Base-by-base conservation (phyloP, 257 asterid genomes). In the Plantago elongata region DNA sequence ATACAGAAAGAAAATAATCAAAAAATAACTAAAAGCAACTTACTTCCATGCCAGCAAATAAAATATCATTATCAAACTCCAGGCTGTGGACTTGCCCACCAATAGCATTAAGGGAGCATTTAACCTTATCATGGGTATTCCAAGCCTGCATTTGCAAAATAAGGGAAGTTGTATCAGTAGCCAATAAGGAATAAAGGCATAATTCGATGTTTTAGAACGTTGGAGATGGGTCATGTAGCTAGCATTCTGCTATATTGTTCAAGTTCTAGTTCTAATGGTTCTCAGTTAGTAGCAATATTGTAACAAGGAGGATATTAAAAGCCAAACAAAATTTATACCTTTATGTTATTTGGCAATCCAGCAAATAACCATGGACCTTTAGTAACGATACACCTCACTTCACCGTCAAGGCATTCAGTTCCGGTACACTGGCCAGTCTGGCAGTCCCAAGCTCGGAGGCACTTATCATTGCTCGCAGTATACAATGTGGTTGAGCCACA, bases 1-100 rank as follows among this genome's bases (percentile, higher is more conserved):
- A 34, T 34, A 34, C 4, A 37, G 62, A 62, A 9, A 38, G 11
- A 18, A 48, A 60, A 22, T 37, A 0, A 9, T 4, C 14, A 11
- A 17, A 59, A 5, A 15, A 34, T n/a, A 40, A 49, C 51, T 10
- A 48, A 59, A 17, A 58, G 0, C 45, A 13, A 67, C 16, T 48
- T 61, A 83, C 93, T 87, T 85, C 84, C 55, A 63, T 77, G 43
- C 96, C 95, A 55, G 86, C 95, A 68, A 81, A 78, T 62, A 83
- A 61, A 68, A 51, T 57, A 66, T 78, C 78, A 61, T 70, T 69
- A 42, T 60, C 78, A 30, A 60, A 67, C 45, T 45, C 78, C 57
- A 85, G 46, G 58, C 81, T 51, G 62, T 68, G 54, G n/a, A 88
- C 93, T 63, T 60, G 72, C 9, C 96, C 89, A 61, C 58, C 59